phyloP scores from a whole-genome alignment of 2,329 filamentous ascomycete species.

The Chaetomiaceae sp. region DNA sequence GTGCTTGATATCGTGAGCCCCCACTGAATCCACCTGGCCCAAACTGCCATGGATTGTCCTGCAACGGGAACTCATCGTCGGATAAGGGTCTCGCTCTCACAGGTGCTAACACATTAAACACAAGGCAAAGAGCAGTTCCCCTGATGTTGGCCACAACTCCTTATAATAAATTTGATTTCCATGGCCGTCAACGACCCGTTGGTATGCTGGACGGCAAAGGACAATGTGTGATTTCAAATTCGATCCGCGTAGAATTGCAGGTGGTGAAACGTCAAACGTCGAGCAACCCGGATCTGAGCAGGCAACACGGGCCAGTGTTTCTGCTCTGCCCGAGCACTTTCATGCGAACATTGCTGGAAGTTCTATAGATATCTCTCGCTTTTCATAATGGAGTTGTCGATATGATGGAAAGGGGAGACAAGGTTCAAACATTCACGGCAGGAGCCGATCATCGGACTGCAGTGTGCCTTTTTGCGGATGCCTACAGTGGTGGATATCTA shows the following conservation, averaged over 20 bases:
- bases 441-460: slow-evolving; percentile 3
- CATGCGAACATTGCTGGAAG: not conserved
- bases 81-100: too few relatives aligned
- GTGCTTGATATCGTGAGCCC: too few relatives aligned
- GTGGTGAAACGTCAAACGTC: slow-evolving; percentile 1
- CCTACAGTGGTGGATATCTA: not conserved
- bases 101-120: too few relatives aligned
- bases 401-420: too few relatives aligned
- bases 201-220: too few relatives aligned
- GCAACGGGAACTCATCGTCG: too few relatives aligned
- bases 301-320: not conserved
- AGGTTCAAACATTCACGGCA: not conserved
- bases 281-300: slow-evolving; percentile 1
- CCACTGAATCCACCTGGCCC: not conserved
- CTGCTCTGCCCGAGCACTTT: not conserved
- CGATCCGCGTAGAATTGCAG: not conserved
- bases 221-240: not conserved
- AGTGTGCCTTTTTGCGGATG: not conserved
- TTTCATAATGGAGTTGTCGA: too few relatives aligned
- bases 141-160: too few relatives aligned
- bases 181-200: too few relatives aligned
- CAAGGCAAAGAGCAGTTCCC: too few relatives aligned
- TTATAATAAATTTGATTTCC: not conserved
- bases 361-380: not conserved
- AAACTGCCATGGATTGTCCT: too few relatives aligned